These are phyloP conservation scores for Macadamia integrifolia DNA, from an alignment of 164 flowering plant species.

Conservation along the genomic window DNA sequence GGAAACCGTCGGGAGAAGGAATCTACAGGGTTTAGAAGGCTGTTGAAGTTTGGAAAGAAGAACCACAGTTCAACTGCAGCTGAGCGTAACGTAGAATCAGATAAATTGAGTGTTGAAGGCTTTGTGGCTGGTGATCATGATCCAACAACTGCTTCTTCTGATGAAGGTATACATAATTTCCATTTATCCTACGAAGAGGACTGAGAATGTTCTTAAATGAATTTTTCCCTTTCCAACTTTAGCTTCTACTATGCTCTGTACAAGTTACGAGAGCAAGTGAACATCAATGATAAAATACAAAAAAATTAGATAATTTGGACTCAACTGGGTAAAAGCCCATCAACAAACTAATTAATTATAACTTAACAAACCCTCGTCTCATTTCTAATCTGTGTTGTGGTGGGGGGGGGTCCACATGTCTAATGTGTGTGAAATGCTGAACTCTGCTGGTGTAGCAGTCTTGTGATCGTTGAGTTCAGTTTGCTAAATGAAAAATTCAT, in stretches of 20 bases:
- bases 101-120: conserved; percentile 33
- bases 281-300: neutral
- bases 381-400: neutral
- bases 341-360: neutral
- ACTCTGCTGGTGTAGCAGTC: neutral
- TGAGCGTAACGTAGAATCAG: conserved; percentile 44
- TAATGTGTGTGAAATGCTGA: neutral
- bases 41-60: conserved; percentile 85
- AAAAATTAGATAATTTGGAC: neutral
- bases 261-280: neutral
- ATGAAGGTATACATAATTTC: conserved; percentile 54
- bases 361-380: neutral
- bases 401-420: no score
- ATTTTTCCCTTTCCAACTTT: neutral
- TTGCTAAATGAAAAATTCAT: no score
- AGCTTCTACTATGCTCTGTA: neutral
- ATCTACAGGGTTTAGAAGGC: conserved; percentile 72
- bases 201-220: neutral
- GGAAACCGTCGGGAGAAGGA: conserved; percentile 64
- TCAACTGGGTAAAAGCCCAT: neutral
- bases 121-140: conserved; percentile 28
- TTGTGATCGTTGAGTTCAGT: neutral
- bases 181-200: neutral
- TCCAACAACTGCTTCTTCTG: conserved; percentile 28
- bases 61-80: conserved; percentile 37